Conservation (phyloP, 2,329 filamentous ascomycete species). For the Pseudocercospora eumusae region DNA sequence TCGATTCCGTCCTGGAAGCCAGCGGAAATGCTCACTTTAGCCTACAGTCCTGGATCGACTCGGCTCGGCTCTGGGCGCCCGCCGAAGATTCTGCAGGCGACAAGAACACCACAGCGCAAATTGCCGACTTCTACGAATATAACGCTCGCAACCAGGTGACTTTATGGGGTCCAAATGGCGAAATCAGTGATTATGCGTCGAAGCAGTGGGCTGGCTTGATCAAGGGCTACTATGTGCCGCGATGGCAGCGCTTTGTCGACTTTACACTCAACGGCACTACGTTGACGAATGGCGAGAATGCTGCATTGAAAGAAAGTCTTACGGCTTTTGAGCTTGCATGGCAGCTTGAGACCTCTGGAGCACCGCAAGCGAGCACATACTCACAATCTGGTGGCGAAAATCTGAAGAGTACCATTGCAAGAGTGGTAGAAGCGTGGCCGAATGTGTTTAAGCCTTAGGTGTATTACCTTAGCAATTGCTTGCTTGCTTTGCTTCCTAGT, state of each 20-base stretch:
- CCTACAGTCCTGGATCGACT: constrained; percentile 46
- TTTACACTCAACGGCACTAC: constrained; percentile 39
- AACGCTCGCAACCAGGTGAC: constrained; percentile 56
- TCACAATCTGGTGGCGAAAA: not conserved
- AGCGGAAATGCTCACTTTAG: constrained; percentile 44
- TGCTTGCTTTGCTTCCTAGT: not conserved
- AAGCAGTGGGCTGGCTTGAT: constrained; percentile 55
- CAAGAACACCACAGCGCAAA: constrained; percentile 12
- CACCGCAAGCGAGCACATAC: constrained; percentile 17
- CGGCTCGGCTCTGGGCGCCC: constrained; percentile 42
- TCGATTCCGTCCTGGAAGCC: constrained; percentile 48
- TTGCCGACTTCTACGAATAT: constrained; percentile 47
- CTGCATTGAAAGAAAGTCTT: constrained; percentile 18
- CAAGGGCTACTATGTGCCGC: constrained; percentile 48
- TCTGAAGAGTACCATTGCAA: constrained; percentile 18
- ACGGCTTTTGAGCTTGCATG: constrained; percentile 28
- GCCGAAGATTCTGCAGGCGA: constrained; percentile 6
- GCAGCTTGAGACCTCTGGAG: constrained; percentile 25
- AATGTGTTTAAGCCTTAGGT: constrained; percentile 18
- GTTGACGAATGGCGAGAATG: constrained; percentile 22
- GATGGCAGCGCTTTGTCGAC: constrained; percentile 52
- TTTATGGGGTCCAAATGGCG: constrained; percentile 51
- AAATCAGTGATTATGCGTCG: constrained; percentile 55
- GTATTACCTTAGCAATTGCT: not conserved
- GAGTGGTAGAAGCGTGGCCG: constrained; percentile 24